Base-by-base conservation (phyloP, 805 yeast genomes). In the Suhomyces canberraensis region DNA sequence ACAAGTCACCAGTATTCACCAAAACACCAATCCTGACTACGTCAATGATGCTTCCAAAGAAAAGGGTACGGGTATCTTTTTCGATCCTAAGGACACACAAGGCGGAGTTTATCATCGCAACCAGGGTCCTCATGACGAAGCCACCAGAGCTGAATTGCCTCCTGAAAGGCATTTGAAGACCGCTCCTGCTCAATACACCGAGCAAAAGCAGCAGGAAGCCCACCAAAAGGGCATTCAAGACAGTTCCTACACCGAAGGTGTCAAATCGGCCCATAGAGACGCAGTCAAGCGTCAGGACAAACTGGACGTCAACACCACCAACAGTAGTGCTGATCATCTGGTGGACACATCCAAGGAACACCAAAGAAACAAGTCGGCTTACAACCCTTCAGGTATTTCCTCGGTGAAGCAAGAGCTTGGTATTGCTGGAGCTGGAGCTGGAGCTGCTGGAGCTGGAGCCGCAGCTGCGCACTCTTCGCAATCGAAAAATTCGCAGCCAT, bases 61-160 rank as follows among this genome's bases (percentile, higher is more conserved):
- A 8, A 37, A 51, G 24, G 69, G 69, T 20, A 42, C 48, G 8
- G 69, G 69, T 9, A 44, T 46, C 33, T 64, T 53, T 40, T 64
- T 49, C 39, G 59, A 61, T 33, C 68, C 69, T 9, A 50, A 44
- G 40, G 68, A 62, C 43, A 61, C 68, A 22, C 67, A 62, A 42
- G 65, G 64, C 17, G 64, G 66, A 15, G 39, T 48, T 31, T 56
- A 55, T 37, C 26, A 43, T 28, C 28, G 30, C 17, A 37, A 33
- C 24, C 35, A 31, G 24, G 34, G 26, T 11, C 28, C 25, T 13
- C 35, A 47, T 35, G 35, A 49, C n/a, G 64, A 59, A 26, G 56
- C 58, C 26, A 56, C 61, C 5, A 44, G 43, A 20, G 60, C 56
- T 8, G 36, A 47, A 21, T 39, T 52, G 21, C 44, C 39, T 21